Conservation (phyloP, 495 filamentous ascomycete genomes). For the Extremus antarcticus region DNA sequence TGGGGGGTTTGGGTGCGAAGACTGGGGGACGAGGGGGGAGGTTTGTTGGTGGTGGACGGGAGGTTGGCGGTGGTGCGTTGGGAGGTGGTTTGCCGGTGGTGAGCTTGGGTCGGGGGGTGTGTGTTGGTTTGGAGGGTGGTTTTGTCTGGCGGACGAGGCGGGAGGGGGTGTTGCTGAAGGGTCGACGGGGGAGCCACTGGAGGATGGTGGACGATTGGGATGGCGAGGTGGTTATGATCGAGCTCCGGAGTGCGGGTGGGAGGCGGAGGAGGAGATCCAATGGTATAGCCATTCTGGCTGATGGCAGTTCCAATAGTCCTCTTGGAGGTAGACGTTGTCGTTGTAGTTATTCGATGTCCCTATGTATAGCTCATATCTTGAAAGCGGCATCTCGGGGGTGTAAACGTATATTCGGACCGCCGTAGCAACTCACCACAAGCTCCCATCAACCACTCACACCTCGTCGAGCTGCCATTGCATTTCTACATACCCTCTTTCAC, state of each 20-base stretch:
- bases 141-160: not conserved
- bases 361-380: not conserved
- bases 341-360: too few species aligned
- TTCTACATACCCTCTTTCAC: not conserved
- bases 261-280: slow-evolving; percentile 1
- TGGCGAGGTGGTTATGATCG: too few species aligned
- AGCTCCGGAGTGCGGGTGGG: not conserved
- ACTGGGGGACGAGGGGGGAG: not conserved
- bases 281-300: not conserved
- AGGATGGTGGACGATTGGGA: too few species aligned
- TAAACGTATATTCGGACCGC: too few species aligned
- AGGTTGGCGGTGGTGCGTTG: not conserved
- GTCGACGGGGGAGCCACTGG: not conserved
- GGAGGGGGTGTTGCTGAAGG: not conserved
- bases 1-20: not conserved
- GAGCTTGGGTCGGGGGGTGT: not conserved
- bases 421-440: not conserved
- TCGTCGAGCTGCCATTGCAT: not conserved
- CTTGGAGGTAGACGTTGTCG: too few species aligned
- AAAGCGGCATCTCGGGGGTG: not conserved
- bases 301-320: not conserved
- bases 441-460: not conserved
- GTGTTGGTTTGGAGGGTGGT: not conserved
- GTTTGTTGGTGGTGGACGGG: not conserved
- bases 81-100: not conserved